Evolutionary conservation across 768 basidiomycete genomes (phyloP), one percentile per base, ranked within the genome.

Genomic region (Suillus subaureus): DNA sequence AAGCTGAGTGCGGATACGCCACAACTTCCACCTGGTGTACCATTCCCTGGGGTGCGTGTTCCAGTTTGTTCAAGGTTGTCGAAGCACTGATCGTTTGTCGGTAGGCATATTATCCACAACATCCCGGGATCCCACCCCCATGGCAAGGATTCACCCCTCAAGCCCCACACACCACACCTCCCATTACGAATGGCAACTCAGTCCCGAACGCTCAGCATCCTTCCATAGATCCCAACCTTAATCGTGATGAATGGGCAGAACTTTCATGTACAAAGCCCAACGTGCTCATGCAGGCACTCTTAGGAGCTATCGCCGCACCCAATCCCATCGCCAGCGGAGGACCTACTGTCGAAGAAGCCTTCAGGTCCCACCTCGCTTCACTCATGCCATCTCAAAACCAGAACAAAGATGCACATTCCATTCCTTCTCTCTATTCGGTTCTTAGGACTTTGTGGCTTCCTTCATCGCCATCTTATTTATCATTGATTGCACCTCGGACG

Each of bases 381-480:
- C 80, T 92, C 2, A 80, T 85, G 0, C 84, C 87, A 1, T 84
- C 79, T 26, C 71, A 80, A 35, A 75, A 77, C 51, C 83, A 83
- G 69, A 78, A 78, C 21, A 74, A 77, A 61, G 77, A 80, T 42
- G 71, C 72, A n/a, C 83, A 85, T 61, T 75, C 84, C 16, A 89
- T 90, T 42, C 91, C 92, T 0, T 85, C 87, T 0, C 79, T 93
- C 0, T 94, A 93, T 73, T 89, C 89, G 8, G 85, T 91, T 66
- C 80, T 93, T 49, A 92, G 91, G 74, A 92, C 92, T 0, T 93
- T 94, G 69, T 93, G 92, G 92, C 81, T 94, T 16, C 92, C 92
- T 0, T 87, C 87, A 0, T 92, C 91, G 0, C 91, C 92, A 0
- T 82, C 87, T 0, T 93, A 92, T 71, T 91, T 92, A 69, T 86